Evolutionary conservation across 257 asterid species (phyloP), one percentile per base, ranked within the genome.

Genomic region (Lycium ferocissimum): DNA sequence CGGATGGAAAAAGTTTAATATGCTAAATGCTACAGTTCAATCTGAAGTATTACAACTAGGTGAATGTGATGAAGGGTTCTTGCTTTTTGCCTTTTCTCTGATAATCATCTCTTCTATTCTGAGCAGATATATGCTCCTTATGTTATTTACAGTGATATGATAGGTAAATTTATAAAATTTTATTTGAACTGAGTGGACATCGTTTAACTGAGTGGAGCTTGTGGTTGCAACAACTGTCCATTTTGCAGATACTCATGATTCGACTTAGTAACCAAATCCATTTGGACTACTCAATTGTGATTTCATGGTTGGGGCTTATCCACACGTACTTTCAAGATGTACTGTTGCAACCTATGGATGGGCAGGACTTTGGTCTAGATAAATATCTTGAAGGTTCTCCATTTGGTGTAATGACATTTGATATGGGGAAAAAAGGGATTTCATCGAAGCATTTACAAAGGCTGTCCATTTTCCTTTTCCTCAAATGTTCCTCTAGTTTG

Each of bases 341-440:
- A 73, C 76, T 95, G 14, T 83, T 85, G 83, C 93, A 86, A 85
- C 94, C 97, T 20, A 78, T 97, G 84, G 82, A 85, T 22, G 89
- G 86, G 47, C 85, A 22, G 37, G 86, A 90, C 84, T 84, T 87
- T 69, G 91, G 87, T 51, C 85, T 45, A 33, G 87, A 86, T 84
- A 91, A 86, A 89, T 84, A 86, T 79, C 87, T 93, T 61, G 98
- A 95, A 87, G 98, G 89, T 85, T 92, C 97, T 1, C 99, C 98
- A 15, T 94, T 97, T 87, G 85, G 90, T 91, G 86, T 90, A 22
- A 87, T 91, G 85, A 66, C 85, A 45, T 81, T 26, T 70, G 89
- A 86, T 86, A 86, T 86, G 6, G 89, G 85, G 81, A 91, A 87
- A 85, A 90, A 83, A 73, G 84, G 59, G 17, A 85, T 85, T 18